phyloP scores from a whole-genome alignment of 139 green algal species.

The Closterium sp. region DNA sequence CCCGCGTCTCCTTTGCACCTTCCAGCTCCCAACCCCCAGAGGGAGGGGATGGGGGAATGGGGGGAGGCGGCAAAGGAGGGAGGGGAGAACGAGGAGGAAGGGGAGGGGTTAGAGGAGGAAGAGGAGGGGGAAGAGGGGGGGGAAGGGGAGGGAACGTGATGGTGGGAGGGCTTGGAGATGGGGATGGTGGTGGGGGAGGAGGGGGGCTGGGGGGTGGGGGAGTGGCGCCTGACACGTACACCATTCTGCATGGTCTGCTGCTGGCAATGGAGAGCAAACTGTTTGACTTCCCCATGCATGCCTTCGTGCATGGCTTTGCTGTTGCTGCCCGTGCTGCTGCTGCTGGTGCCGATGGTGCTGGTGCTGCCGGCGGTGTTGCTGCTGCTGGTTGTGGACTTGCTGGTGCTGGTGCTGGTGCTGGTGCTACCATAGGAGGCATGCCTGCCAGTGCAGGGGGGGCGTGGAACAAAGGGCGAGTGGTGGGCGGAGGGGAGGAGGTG shows the following conservation, averaged over 20 bases:
- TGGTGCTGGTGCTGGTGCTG: background rate
- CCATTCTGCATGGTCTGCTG: conserved; percentile 16
- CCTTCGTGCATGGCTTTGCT: background rate
- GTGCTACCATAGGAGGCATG: background rate
- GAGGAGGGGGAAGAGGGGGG: background rate
- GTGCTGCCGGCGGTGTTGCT: background rate
- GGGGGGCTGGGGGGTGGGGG: background rate
- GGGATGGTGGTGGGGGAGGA: background rate
- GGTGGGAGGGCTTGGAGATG: no score
- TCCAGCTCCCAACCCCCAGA: no score
- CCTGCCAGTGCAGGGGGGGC: no score
- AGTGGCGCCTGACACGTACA: background rate
- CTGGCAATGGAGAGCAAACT: conserved; percentile 24
- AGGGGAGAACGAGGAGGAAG: background rate
- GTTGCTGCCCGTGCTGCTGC: background rate
- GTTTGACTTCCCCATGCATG: background rate
- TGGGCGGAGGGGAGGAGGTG: conserved; percentile 26
- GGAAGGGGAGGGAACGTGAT: background rate
- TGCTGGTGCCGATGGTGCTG: background rate
- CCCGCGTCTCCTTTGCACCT: no score
- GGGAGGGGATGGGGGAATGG: no score
- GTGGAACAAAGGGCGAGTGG: no score
- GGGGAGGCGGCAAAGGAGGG: no score
- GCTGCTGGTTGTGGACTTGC: background rate
- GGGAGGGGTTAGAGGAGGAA: background rate